Percentiles rank a stretch among this genome's conserved stretches.
These are phyloP conservation scores for Moringa oleifera DNA, from an alignment of 345 rosid genomes.

Conservation along the genomic window DNA sequence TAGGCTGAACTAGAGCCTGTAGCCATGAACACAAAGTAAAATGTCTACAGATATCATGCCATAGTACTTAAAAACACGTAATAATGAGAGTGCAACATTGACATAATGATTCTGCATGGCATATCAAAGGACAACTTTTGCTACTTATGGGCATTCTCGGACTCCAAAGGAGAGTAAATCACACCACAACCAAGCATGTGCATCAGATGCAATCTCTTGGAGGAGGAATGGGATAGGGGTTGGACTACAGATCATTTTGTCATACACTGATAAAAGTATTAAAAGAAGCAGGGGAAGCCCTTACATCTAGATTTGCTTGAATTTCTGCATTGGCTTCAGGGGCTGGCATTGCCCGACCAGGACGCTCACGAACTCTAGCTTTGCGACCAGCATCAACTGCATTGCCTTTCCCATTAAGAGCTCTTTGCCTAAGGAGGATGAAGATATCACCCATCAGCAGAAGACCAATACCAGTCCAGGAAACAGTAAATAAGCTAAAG, in stretches of 20 bases:
- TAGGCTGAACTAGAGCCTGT: too few species aligned
- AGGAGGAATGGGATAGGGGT: constrained; percentile 5
- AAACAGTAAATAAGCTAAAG: constrained; percentile 5
- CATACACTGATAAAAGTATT: background rate
- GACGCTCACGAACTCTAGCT: constrained; percentile 41
- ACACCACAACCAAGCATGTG: background rate
- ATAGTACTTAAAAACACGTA: background rate
- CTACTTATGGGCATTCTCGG: too few species aligned
- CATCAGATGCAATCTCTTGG: background rate
- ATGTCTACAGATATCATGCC: too few species aligned
- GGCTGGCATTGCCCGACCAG: constrained; percentile 66
- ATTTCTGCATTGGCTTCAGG: constrained; percentile 89
- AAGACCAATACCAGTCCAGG: constrained; percentile 9
- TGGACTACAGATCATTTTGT: background rate
- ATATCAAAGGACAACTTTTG: background rate
- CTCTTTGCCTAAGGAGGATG: constrained; percentile 45
- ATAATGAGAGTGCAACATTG: background rate
- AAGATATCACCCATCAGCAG: constrained; percentile 19
- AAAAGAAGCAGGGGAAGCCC: background rate
- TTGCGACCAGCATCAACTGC: constrained; percentile 56
- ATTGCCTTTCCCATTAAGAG: constrained; percentile 39
- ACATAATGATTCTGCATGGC: background rate
- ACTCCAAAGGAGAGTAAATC: background rate
- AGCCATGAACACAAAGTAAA: too few species aligned
- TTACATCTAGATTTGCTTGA: constrained; percentile 62